A percentile compares a stretch with the other conserved stretches of the same genome.
These are phyloP conservation scores for Hyphopichia buzzinii DNA, from an alignment of 1,139 yeast species.

Conservation along the genomic window DNA sequence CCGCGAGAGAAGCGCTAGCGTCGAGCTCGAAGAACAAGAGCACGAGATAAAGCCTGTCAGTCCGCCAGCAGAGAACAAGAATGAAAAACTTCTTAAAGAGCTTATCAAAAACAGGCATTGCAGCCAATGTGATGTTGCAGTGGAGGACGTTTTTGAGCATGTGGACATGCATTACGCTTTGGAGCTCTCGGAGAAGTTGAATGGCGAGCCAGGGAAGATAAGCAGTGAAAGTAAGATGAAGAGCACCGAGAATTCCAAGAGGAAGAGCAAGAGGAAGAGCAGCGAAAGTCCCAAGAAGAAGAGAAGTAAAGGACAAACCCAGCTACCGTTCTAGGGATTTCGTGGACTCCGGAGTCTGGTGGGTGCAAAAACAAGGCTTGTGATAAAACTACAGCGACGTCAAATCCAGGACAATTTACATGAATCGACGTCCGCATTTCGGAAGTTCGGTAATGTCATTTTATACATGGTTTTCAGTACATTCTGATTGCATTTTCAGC, in stretches of 20 bases:
- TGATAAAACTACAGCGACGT: too few relatives aligned
- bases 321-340: constrained; percentile 5
- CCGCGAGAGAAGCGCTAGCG: neutral
- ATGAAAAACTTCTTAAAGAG: constrained; percentile 12
- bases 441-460: too few relatives aligned
- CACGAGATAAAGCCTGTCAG: constrained; percentile 3
- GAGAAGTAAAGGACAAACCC: constrained; percentile 4
- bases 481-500: too few relatives aligned
- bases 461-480: too few relatives aligned
- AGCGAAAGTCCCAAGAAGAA: neutral
- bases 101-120: constrained; percentile 22
- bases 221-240: too few relatives aligned
- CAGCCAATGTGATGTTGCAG: constrained; percentile 20
- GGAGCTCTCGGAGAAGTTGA: constrained; percentile 31
- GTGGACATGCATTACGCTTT: constrained; percentile 41
- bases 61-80: constrained; percentile 3
- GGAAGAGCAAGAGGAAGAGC: too few relatives aligned
- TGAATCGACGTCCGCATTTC: too few relatives aligned
- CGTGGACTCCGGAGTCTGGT: too few relatives aligned
- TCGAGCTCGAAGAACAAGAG: constrained; percentile 4
- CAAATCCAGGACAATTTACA: too few relatives aligned
- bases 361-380: too few relatives aligned
- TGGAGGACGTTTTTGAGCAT: constrained; percentile 38
- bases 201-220: constrained; percentile 10
- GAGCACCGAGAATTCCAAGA: too few relatives aligned